phyloP scores from a whole-genome alignment of 768 basidiomycete genomes.

The Tricholoma sp. region DNA sequence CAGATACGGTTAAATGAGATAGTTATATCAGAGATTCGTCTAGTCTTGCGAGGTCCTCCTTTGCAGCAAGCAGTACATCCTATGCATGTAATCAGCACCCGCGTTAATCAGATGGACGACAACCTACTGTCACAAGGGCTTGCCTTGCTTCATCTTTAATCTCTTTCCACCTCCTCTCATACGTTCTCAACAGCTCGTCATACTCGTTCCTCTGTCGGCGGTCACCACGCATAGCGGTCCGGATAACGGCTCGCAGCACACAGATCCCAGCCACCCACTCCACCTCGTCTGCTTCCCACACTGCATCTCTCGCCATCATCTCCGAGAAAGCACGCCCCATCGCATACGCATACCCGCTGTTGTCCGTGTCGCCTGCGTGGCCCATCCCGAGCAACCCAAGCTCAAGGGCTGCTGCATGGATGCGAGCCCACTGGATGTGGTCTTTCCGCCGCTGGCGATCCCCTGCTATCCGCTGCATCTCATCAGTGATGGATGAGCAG shows the following conservation, averaged over 20 bases:
- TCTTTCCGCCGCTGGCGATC: conserved; percentile 60
- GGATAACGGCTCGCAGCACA: conserved; percentile 51
- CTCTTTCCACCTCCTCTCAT: conserved; percentile 67
- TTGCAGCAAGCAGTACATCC: conserved; percentile 48
- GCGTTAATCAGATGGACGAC: neutral
- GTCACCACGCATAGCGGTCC: conserved; percentile 45
- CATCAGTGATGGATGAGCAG: conserved; percentile 33
- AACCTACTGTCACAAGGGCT: conserved; percentile 51
- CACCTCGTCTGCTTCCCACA: conserved; percentile 63
- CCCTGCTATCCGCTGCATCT: conserved; percentile 57
- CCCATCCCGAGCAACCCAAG: conserved; percentile 46
- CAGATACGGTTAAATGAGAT: neutral
- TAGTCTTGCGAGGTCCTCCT: conserved; percentile 47
- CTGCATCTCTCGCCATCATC: conserved; percentile 58
- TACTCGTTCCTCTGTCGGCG: conserved; percentile 46
- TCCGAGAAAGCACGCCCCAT: conserved; percentile 48
- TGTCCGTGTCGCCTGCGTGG: conserved; percentile 33
- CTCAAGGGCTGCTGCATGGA: conserved; percentile 61
- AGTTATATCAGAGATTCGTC: conserved; percentile 22
- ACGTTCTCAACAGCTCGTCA: conserved; percentile 48
- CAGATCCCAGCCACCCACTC: conserved; percentile 66
- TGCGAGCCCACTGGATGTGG: conserved; percentile 62
- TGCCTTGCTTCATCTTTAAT: conserved; percentile 65
- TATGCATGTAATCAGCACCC: conserved; percentile 14
- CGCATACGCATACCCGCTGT: conserved; percentile 38